Evolutionary conservation across 305 asterid species (phyloP).

Genomic region (Coffea humblotiana): DNA sequence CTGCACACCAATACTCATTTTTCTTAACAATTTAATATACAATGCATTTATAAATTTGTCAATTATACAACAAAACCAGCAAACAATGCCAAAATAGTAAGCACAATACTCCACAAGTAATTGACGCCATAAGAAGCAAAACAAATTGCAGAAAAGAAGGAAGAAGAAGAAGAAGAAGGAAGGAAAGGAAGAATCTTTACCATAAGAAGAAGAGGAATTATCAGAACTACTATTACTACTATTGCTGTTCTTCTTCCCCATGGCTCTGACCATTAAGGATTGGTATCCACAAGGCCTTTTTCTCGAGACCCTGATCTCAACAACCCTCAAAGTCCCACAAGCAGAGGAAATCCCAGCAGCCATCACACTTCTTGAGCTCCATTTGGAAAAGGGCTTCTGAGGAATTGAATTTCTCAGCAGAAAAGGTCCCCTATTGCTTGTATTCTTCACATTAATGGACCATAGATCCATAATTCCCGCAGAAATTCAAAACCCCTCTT

Average conservation of each 20-base stretch:
- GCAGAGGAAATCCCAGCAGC: constrained; percentile 1
- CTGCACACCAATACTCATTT: not conserved
- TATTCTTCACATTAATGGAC: constrained; percentile 17
- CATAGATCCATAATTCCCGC: constrained; percentile 18
- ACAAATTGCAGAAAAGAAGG: not conserved
- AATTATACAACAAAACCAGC: not conserved
- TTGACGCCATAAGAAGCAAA: too few relatives aligned
- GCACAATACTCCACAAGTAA: not conserved
- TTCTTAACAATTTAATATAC: not conserved
- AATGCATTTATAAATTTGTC: not conserved
- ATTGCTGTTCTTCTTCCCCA: constrained; percentile 21
- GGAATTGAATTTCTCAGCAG: constrained; percentile 22
- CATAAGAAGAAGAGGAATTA: constrained; percentile 9
- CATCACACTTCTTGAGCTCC: constrained; percentile 19
- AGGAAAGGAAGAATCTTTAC: not conserved
- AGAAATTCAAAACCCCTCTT: not conserved
- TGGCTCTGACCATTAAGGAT: constrained; percentile 22
- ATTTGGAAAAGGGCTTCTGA: constrained; percentile 14
- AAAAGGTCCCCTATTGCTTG: constrained; percentile 14
- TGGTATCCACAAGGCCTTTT: constrained; percentile 9
- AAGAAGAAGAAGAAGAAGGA: not conserved
- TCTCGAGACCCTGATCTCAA: constrained; percentile 19
- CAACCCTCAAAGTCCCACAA: constrained; percentile 19
- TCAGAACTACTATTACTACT: constrained; percentile 12
- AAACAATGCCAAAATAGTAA: not conserved